Base-by-base conservation (phyloP, 2,329 filamentous ascomycete genomes). In the Rutstroemia sp. region DNA sequence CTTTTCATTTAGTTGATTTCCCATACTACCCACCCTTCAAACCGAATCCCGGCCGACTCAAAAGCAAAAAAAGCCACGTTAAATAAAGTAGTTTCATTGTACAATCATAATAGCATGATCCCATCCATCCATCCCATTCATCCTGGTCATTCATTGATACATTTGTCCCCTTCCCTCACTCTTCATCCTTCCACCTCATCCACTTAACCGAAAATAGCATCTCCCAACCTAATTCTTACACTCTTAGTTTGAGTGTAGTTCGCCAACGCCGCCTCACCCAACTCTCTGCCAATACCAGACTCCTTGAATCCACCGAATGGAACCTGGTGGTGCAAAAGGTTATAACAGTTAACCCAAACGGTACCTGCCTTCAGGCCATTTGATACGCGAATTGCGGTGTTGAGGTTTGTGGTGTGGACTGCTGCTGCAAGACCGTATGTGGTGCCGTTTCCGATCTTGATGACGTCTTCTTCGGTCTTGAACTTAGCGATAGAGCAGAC, bases 291-390 rank as follows among this genome's bases (percentile, higher is more conserved):
- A 57, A 91, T 87, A 60, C 90, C 89, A 25, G 77, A 82, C 73
- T 90, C 81, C 74, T 92, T 92, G 77, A 81, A 90, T 0, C 90
- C 90, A 54, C 87, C 86, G 63, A 92, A 92, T 18, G 69, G 72
- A 50, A 87, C 65, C 65, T 83, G 77, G 73, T 84, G 81, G 71
- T 87, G 82, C 1, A 94, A 74, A 60, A 84, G 75, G 73, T 94
- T 95, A 75, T 92, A 67, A 53, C 59, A 64, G 51, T 66, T 64
- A 57, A 67, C 66, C 68, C 70, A 71, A 52, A 70, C 67, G 27
- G 69, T 71, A 64, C 81, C 85, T 23, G 85, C 85, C 66, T 77
- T 77, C 65, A 88, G 74, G 14, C 72, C 73, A 68, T 86, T 86
- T 59, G 83, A 79, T 25, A 87, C 82, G 61, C 84, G 77, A 64